Conservation (phyloP, 2,329 filamentous ascomycete species). For the Zarea fungicola region DNA sequence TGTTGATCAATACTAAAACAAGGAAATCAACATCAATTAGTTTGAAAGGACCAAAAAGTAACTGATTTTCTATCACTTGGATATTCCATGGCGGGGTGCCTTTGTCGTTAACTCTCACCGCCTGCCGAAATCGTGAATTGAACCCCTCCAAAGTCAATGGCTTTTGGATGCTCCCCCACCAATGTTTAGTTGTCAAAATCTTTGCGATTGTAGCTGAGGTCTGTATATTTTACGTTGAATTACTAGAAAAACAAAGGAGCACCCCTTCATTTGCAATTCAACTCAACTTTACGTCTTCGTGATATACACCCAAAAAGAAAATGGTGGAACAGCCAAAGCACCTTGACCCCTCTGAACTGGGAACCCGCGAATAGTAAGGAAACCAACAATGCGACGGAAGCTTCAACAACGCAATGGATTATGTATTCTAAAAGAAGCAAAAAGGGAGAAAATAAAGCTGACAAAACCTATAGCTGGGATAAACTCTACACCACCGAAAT, state of each 20-base stretch:
- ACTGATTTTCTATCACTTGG: not conserved
- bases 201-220: too few relatives aligned
- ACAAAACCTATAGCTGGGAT: slow-evolving; percentile 70
- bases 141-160: not conserved
- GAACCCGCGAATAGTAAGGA: slow-evolving; percentile 84
- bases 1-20: not conserved
- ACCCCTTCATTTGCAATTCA: too few relatives aligned
- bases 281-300: not conserved
- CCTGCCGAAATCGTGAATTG: not conserved
- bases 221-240: too few relatives aligned
- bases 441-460: too few relatives aligned
- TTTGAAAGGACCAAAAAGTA: too few relatives aligned
- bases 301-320: not conserved
- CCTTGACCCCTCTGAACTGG: slow-evolving; percentile 72
- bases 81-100: not conserved
- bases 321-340: slow-evolving; percentile 44
- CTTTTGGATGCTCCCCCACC: not conserved
- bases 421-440: too few relatives aligned
- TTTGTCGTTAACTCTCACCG: not conserved
- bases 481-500: slow-evolving; percentile 66
- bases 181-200: slow-evolving; percentile 3
- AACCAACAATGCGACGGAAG: slow-evolving; percentile 8
- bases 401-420: too few relatives aligned
- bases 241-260: too few relatives aligned
- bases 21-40: not conserved